Evolutionary conservation across 345 rosid genomes (phyloP).

Genomic region (Geranium rotundifolium): DNA sequence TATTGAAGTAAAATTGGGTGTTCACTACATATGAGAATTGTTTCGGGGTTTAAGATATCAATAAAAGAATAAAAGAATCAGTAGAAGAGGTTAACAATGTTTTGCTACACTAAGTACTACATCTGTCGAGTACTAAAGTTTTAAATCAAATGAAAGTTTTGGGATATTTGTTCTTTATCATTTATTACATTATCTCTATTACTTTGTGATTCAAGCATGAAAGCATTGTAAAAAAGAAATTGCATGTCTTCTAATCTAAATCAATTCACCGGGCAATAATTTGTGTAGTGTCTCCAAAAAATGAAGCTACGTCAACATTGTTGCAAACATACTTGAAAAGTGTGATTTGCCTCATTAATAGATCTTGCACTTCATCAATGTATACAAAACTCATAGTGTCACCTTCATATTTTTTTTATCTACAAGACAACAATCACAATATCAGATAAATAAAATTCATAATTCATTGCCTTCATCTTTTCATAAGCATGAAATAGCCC

Average conservation of each 20-base stretch:
- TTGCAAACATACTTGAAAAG: conserved; percentile 31
- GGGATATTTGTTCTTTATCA: conserved; percentile 30
- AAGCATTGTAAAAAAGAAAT: conserved; percentile 32
- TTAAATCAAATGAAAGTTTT: conserved; percentile 28
- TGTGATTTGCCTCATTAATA: conserved; percentile 41
- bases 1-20: conserved; percentile 34
- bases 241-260: conserved; percentile 43
- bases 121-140: conserved; percentile 39
- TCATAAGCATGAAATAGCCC: conserved; percentile 35
- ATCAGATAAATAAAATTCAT: conserved; percentile 51
- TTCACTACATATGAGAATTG: conserved; percentile 34
- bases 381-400: conserved; percentile 37
- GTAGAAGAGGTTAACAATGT: conserved; percentile 36
- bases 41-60: conserved; percentile 29
- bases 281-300: conserved; percentile 44
- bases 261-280: conserved; percentile 40
- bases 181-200: conserved; percentile 2
- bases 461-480: conserved; percentile 25
- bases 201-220: conserved; percentile 17
- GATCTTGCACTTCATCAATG: conserved; percentile 60
- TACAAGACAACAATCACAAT: conserved; percentile 32
- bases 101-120: conserved; percentile 39
- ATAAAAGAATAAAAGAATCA: conserved; percentile 27
- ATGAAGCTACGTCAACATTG: conserved; percentile 37
- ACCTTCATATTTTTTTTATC: conserved; percentile 13